Evolutionary conservation across 2,329 filamentous ascomycete species (phyloP), one percentile per base, ranked within the genome.

Genomic region (Colletotrichum coccodes): DNA sequence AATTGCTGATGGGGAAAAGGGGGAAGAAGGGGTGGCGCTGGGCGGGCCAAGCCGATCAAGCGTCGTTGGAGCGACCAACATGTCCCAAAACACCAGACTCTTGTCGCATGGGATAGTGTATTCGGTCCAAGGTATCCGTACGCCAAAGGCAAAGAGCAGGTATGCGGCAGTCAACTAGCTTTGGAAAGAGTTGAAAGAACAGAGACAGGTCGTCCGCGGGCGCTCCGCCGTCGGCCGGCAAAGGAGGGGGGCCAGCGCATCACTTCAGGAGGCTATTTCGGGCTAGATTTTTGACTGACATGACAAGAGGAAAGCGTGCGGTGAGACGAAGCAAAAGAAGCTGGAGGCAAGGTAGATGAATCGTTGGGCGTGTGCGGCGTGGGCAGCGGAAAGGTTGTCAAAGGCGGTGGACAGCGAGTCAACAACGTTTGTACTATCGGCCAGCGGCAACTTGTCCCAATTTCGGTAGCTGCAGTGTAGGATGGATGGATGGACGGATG

Each of bases 341-440:
- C 23, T 32, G 34, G n/a, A 46, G 23, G 36, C 18, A 53, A 30
- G 40, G 42, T 56, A 38, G 40, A 42, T 54, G 36, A 65, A 32
- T 42, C 56, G 40, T 21, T 23, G 46, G 47, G 56, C 18, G 49
- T 54, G 38, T 47, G 23, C 46, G 44, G 46, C 46, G 30, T 46
- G 49, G 8, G 30, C 30, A n/a, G 49, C 30, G 46, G 26, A 38
- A 57, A 58, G 32, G 36, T 23, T 59, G 65, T 54, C 61, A 50
- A 58, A 53, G 64, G 18, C 54, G 42, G 64, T 34, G 61, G 52
- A 32, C 60, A 54, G 61, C 61, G 65, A 65, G 61, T 68, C 65
- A 68, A 64, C 30, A 46, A 28, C 32, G n/a, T 38, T 64, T 30
- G 38, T 49, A 28, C 60, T 18, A 50, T 26, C 58, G 57, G 30